These are phyloP conservation scores for Fusarium mangiferae DNA, from an alignment of 2,329 filamentous ascomycete genomes.

Conservation along the genomic window DNA sequence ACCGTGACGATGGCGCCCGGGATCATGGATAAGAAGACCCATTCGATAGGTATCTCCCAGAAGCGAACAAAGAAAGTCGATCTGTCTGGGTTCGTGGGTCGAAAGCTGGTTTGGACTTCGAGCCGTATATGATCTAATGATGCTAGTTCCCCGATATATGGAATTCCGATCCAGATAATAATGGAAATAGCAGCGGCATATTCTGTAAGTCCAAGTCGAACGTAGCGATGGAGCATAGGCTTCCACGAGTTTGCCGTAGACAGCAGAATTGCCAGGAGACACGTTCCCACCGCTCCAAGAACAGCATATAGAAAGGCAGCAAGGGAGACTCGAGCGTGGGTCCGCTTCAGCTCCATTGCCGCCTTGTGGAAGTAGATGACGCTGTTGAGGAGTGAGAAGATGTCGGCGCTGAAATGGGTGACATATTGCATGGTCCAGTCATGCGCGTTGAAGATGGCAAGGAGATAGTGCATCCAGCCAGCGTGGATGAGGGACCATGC, in stretches of 20 bases:
- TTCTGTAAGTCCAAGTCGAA: slow-evolving; percentile 69
- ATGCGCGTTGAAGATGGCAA: slow-evolving; percentile 74
- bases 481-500: slow-evolving; percentile 74
- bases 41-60: slow-evolving; percentile 68
- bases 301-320: slow-evolving; percentile 73
- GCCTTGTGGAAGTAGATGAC: slow-evolving; percentile 77
- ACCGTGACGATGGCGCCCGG: slow-evolving; percentile 72
- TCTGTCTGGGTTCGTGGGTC: slow-evolving; percentile 65
- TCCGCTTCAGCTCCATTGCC: slow-evolving; percentile 70
- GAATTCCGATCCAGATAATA: slow-evolving; percentile 71
- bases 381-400: slow-evolving; percentile 73
- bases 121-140: slow-evolving; percentile 68
- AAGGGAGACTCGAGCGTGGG: slow-evolving; percentile 65
- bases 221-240: slow-evolving; percentile 69
- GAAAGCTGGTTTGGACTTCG: slow-evolving; percentile 64
- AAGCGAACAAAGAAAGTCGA: slow-evolving; percentile 69
- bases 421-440: slow-evolving; percentile 79
- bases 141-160: slow-evolving; percentile 68
- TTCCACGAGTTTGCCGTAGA: slow-evolving; percentile 71
- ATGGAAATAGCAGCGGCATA: slow-evolving; percentile 75
- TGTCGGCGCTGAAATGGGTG: slow-evolving; percentile 73
- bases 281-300: slow-evolving; percentile 72
- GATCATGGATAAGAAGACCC: slow-evolving; percentile 70
- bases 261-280: slow-evolving; percentile 69
- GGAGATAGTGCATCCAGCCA: slow-evolving; percentile 71